Conservation (phyloP, 2,329 filamentous ascomycete genomes). For the Seiridium unicorne region DNA sequence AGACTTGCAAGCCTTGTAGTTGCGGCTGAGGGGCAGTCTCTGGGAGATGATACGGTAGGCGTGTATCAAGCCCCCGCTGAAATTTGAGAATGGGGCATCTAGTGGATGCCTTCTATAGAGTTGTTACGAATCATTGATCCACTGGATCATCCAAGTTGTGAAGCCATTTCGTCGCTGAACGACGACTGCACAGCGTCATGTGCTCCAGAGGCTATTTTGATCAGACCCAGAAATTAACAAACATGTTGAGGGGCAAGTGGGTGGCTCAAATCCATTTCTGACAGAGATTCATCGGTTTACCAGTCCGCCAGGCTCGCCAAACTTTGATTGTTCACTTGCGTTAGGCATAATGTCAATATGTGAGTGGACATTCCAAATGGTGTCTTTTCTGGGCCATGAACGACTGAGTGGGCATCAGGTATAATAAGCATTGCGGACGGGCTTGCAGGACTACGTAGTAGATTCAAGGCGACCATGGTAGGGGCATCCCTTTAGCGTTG, state of each 20-base stretch:
- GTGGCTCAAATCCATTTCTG: neutral
- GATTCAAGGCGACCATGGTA: no score
- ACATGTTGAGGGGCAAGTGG: neutral
- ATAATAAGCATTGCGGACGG: no score
- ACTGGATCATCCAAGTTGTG: neutral
- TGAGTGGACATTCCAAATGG: no score
- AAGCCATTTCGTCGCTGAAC: neutral
- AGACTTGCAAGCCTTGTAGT: neutral
- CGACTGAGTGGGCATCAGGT: no score
- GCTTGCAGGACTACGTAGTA: no score
- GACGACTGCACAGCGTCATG: neutral
- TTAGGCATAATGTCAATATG: no score
- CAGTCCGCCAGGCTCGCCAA: no score
- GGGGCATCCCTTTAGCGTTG: no score
- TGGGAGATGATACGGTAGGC: neutral
- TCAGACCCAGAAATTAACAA: neutral
- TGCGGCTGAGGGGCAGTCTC: neutral
- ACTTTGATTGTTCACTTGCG: no score
- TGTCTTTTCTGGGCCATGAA: no score
- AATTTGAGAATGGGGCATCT: neutral
- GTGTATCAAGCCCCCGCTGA: neutral
- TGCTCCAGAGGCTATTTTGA: neutral
- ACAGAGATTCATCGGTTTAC: no score
- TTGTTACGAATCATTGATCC: constrained; percentile 1
- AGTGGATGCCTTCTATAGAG: neutral